A percentile compares a stretch with the other conserved stretches of the same genome.
phyloP scores from a whole-genome alignment of 176 grass and related monocot genomes.

The Aegilops speltoides region DNA sequence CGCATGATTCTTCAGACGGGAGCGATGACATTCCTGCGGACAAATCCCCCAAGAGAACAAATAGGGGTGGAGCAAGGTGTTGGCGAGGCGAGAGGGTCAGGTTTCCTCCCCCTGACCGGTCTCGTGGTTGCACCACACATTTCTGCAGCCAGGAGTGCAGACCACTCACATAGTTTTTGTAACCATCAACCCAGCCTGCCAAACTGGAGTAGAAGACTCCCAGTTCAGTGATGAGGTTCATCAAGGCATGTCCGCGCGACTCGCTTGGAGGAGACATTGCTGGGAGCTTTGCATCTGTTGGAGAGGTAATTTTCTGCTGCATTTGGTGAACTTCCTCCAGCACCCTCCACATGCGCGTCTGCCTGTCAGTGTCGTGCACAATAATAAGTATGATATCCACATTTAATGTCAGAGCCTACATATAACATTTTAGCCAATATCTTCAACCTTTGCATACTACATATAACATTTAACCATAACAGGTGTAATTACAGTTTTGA shows the following conservation, averaged over 20 bases:
- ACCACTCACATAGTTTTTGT: conserved; percentile 50
- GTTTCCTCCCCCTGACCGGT: conserved; percentile 34
- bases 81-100: conserved; percentile 42
- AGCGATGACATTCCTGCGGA: conserved; percentile 20
- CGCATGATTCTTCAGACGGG: conserved; percentile 35
- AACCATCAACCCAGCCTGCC: conserved; percentile 45
- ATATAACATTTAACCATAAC: neutral
- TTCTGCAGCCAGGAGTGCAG: conserved; percentile 65
- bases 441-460: neutral
- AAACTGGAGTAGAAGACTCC: conserved; percentile 48
- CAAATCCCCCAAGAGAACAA: conserved; percentile 56
- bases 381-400: neutral
- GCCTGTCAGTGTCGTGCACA: conserved; percentile 31
- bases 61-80: conserved; percentile 59
- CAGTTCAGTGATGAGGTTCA: conserved; percentile 49
- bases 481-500: neutral
- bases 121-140: conserved; percentile 56
- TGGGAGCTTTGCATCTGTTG: conserved; percentile 38
- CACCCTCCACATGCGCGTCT: conserved; percentile 61
- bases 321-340: conserved; percentile 69
- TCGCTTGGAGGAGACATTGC: conserved; percentile 31
- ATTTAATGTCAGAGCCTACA: neutral
- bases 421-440: neutral
- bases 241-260: conserved; percentile 33
- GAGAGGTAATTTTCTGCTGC: conserved; percentile 53